A percentile compares a stretch with the other conserved stretches of the same genome.
Conservation (phyloP, 1,139 yeast genomes). For the Yamadazyma epiphylla region DNA sequence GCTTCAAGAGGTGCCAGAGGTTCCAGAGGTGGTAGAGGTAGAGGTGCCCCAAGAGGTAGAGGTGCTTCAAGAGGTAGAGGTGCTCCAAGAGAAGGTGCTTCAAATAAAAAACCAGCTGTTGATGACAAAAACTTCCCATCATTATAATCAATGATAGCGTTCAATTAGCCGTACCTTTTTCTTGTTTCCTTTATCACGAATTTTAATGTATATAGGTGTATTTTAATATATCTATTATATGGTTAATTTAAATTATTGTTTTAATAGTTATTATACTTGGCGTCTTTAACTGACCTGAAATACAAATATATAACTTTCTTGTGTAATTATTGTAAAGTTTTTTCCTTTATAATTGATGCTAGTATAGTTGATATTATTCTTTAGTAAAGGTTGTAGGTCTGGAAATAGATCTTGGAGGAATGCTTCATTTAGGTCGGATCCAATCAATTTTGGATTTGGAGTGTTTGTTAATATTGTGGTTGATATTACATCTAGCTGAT, state of each 20-base stretch:
- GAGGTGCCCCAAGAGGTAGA: constrained; percentile 16
- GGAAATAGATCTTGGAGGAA: background rate
- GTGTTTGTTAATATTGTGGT: background rate
- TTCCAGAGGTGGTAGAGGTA: constrained; percentile 32
- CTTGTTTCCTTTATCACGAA: background rate
- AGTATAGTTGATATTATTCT: constrained; percentile 2
- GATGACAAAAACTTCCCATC: constrained; percentile 66
- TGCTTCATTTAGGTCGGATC: background rate
- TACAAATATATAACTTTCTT: background rate
- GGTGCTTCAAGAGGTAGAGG: constrained; percentile 19
- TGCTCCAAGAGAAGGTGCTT: constrained; percentile 26
- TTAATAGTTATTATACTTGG: no score
- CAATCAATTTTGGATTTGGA: background rate
- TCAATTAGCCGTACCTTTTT: background rate
- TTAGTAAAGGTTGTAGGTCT: constrained; percentile 1
- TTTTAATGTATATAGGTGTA: background rate
- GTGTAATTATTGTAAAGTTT: background rate
- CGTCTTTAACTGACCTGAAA: no score
- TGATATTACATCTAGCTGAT: constrained; percentile 2
- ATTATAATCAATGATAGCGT: no score
- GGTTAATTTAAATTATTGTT: no score
- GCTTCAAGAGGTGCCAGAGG: constrained; percentile 14
- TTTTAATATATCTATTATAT: background rate
- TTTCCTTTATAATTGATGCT: background rate
- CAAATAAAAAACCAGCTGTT: constrained; percentile 25